phyloP scores from a whole-genome alignment of 371 early-diverging fungal genomes.

The Chytridium lagenaria region DNA sequence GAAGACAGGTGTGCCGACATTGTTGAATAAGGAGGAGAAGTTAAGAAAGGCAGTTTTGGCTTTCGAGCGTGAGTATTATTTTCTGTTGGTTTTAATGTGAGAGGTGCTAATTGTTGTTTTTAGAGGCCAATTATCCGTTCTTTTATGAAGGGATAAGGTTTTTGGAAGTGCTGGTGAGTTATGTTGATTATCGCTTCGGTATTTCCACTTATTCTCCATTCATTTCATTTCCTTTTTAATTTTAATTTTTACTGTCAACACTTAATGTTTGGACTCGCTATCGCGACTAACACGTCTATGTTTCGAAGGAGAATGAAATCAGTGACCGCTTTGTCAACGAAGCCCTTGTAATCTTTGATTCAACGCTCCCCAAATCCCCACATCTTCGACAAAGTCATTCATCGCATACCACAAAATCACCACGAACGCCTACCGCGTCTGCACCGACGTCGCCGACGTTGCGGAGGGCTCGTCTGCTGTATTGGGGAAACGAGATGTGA shows the following conservation, averaged over 20 bases:
- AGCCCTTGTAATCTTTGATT: constrained; percentile 69
- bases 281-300: background rate
- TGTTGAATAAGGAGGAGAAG: constrained; percentile 75
- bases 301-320: constrained; percentile 62
- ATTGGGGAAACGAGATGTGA: background rate
- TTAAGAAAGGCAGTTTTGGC: constrained; percentile 61
- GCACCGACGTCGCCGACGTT: background rate
- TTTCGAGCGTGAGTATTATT: constrained; percentile 23
- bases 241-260: background rate
- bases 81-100: background rate
- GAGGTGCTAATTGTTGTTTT: background rate
- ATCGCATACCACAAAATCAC: background rate
- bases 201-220: no score
- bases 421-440: background rate
- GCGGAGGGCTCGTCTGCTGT: background rate
- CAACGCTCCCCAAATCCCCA: background rate
- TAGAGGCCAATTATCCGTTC: constrained; percentile 9
- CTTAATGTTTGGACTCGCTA: background rate
- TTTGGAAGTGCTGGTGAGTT: constrained; percentile 4
- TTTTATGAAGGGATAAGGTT: background rate
- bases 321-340: constrained; percentile 71
- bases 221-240: no score
- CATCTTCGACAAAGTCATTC: constrained; percentile 10
- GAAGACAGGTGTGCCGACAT: constrained; percentile 84
- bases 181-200: no score